Evolutionary conservation across 2,329 filamentous ascomycete species (phyloP).

Genomic region (Phialemonium atrogriseum): DNA sequence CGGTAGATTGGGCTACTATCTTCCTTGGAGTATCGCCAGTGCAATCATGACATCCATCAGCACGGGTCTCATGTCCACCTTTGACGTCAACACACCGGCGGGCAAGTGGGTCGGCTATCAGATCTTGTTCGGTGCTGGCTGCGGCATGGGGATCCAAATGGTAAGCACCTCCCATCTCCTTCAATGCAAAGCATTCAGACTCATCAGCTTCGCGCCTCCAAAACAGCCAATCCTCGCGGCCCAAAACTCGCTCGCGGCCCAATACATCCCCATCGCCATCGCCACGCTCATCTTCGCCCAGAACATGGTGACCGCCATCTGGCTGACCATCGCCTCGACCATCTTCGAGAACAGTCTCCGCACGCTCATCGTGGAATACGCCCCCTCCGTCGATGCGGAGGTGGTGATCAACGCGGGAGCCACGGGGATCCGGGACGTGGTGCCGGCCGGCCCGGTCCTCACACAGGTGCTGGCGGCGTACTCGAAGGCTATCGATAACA

Average conservation of each 20-base stretch:
- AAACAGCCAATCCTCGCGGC: slow-evolving; percentile 15
- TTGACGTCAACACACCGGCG: slow-evolving; percentile 9
- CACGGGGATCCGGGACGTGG: slow-evolving; percentile 24
- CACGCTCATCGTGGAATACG: slow-evolving; percentile 14
- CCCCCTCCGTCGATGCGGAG: slow-evolving; percentile 17
- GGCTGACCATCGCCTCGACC: slow-evolving; percentile 14
- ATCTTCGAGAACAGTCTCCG: slow-evolving; percentile 19
- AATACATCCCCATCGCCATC: slow-evolving; percentile 16
- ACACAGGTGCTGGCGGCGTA: slow-evolving; percentile 31
- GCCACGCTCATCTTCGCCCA: slow-evolving; percentile 17
- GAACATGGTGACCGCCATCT: slow-evolving; percentile 15
- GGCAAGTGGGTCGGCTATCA: slow-evolving; percentile 14
- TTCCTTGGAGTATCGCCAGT: slow-evolving; percentile 11
- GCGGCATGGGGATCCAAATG: slow-evolving; percentile 17
- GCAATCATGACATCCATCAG: slow-evolving; percentile 10
- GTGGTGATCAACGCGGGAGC: slow-evolving; percentile 27
- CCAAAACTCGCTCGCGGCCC: slow-evolving; percentile 13
- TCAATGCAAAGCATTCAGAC: not conserved
- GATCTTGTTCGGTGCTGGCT: slow-evolving; percentile 15
- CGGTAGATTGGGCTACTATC: slow-evolving; percentile 12
- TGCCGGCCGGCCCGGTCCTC: slow-evolving; percentile 20
- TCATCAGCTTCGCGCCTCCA: not conserved
- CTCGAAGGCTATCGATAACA: slow-evolving; percentile 22
- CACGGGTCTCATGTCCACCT: slow-evolving; percentile 12
- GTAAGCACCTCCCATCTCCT: slow-evolving; percentile 2